phyloP scores from a whole-genome alignment of 257 asterid genomes.

The Ilex aquifolium region DNA sequence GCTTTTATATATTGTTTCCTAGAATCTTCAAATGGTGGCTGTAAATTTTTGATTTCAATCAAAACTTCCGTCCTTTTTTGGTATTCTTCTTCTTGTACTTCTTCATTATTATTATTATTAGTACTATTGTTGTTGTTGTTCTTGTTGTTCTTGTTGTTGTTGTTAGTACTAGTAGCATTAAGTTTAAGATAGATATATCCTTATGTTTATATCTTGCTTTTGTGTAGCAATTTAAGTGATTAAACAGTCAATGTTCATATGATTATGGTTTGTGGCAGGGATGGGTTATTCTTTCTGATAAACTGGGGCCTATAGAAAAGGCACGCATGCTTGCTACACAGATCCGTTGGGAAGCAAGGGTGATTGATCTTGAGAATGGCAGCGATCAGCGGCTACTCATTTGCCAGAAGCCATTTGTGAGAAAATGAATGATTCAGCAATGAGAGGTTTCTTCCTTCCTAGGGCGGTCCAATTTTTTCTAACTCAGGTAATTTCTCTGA shows the following conservation, averaged over 20 bases:
- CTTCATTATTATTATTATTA: not conserved
- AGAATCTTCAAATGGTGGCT: too few species aligned
- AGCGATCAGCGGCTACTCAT: conserved; percentile 81
- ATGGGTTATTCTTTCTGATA: conserved; percentile 79
- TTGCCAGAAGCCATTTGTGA: conserved; percentile 81
- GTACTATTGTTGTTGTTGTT: not conserved
- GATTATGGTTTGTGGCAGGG: conserved; percentile 42
- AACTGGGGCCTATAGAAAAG: conserved; percentile 46
- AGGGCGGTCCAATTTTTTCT: conserved; percentile 28
- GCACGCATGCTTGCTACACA: conserved; percentile 61
- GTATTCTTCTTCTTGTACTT: not conserved
- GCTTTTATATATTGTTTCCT: too few species aligned
- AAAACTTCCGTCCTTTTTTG: too few species aligned
- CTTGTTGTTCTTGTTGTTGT: not conserved
- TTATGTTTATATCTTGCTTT: too few species aligned
- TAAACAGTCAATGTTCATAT: too few species aligned
- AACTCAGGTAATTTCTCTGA: conserved; percentile 33
- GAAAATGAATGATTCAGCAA: conserved; percentile 44
- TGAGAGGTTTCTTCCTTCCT: conserved; percentile 20
- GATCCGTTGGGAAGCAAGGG: conserved; percentile 92
- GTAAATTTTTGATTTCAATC: too few species aligned
- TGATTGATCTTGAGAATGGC: conserved; percentile 77
- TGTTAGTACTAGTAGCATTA: not conserved
- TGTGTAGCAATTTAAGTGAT: too few species aligned
- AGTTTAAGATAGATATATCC: not conserved